These are phyloP conservation scores for Triticum monococcum DNA, from an alignment of 176 grass and related monocot species.

Conservation along the genomic window DNA sequence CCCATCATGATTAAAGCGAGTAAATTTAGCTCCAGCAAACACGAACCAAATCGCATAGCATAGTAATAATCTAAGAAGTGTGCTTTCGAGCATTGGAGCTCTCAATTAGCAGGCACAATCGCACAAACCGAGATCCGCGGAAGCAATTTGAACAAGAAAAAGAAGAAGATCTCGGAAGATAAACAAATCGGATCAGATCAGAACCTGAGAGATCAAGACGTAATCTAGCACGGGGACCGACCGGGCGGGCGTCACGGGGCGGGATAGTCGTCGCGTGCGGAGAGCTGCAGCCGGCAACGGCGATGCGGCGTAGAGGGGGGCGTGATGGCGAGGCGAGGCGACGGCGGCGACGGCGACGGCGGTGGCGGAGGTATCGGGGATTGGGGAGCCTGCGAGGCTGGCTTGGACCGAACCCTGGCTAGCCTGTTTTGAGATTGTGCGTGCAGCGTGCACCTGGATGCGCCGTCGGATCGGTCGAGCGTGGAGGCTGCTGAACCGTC, in stretches of 20 bases:
- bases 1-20: too few species aligned
- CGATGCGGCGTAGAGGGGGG: neutral
- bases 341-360: neutral
- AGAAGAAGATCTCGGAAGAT: neutral
- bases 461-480: neutral
- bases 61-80: neutral
- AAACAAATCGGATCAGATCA: neutral
- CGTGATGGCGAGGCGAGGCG: neutral
- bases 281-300: neutral
- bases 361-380: neutral
- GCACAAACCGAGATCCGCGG: neutral
- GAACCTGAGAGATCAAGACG: neutral
- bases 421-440: neutral
- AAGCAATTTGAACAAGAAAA: neutral
- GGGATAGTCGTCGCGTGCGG: neutral
- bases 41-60: too few species aligned
- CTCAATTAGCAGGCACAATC: neutral
- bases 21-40: too few species aligned
- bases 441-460: neutral
- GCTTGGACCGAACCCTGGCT: neutral
- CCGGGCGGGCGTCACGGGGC: neutral
- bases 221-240: neutral
- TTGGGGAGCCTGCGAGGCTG: neutral
- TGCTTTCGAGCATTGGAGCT: neutral
- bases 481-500: neutral